Evolutionary conservation across 352 stramenopile species (phyloP).

Genomic region (Saprolegnia diclina): DNA sequence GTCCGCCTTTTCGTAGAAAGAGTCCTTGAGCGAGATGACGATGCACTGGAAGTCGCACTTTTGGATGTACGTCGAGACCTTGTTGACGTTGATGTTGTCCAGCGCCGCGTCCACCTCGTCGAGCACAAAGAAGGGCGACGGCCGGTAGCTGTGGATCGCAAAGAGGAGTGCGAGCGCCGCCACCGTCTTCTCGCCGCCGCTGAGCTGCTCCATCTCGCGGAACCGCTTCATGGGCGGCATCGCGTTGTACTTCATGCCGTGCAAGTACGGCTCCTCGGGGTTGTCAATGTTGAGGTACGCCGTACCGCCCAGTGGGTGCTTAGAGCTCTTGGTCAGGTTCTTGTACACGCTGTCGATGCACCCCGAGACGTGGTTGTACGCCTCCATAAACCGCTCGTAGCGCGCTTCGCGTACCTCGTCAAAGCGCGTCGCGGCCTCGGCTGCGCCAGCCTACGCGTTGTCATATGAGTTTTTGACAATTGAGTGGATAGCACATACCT

Average conservation of each 20-base stretch:
- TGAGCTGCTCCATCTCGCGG: slow-evolving; percentile 97
- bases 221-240: slow-evolving; percentile 99
- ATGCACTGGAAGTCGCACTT: slow-evolving; percentile 96
- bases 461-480: not conserved
- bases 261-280: slow-evolving; percentile 94
- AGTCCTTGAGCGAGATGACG: slow-evolving; percentile 97
- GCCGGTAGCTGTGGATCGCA: slow-evolving; percentile 96
- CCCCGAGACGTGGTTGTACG: slow-evolving; percentile 91
- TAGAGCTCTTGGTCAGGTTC: slow-evolving; percentile 97
- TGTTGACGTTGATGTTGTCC: slow-evolving; percentile 99
- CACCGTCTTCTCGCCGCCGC: slow-evolving; percentile 98
- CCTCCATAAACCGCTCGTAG: slow-evolving; percentile 86
- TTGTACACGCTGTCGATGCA: slow-evolving; percentile 95
- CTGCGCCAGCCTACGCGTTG: slow-evolving; percentile 34
- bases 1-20: slow-evolving; percentile 95
- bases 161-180: slow-evolving; percentile 98
- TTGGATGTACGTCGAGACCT: slow-evolving; percentile 96
- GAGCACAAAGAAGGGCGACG: slow-evolving; percentile 98
- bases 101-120: slow-evolving; percentile 99
- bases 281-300: slow-evolving; percentile 84
- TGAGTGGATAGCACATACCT: slow-evolving; percentile 22
- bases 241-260: slow-evolving; percentile 98
- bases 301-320: slow-evolving; percentile 90
- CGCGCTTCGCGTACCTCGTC: slow-evolving; percentile 66
- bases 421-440: slow-evolving; percentile 59